Percentiles rank a stretch among this genome's conserved stretches.
Conservation (phyloP, 306 rosid genomes). For the Hippophae rhamnoides region DNA sequence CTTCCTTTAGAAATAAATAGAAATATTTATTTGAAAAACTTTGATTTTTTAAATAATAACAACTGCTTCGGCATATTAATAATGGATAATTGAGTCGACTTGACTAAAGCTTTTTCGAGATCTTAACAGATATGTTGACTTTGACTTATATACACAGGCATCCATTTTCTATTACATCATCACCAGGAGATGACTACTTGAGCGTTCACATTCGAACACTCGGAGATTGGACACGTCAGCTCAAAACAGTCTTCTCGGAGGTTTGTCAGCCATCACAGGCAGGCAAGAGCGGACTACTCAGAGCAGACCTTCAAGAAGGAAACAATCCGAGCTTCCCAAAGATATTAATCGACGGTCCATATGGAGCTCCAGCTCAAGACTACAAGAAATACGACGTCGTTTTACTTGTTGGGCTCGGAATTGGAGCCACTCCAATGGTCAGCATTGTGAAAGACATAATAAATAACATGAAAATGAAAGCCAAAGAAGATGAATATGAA, state of each 20-base stretch:
- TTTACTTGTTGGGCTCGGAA: slow-evolving; percentile 47
- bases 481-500: slow-evolving; percentile 17
- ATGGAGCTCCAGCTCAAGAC: slow-evolving; percentile 60
- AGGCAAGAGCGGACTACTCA: slow-evolving; percentile 50
- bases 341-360: slow-evolving; percentile 50
- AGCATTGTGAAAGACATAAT: slow-evolving; percentile 56
- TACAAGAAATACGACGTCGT: slow-evolving; percentile 55
- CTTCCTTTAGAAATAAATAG: too few species aligned
- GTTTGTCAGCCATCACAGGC: slow-evolving; percentile 39
- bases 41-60: too few species aligned
- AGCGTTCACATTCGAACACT: slow-evolving; percentile 52
- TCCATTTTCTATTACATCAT: slow-evolving; percentile 53
- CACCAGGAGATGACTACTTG: slow-evolving; percentile 45
- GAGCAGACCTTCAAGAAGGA: slow-evolving; percentile 39
- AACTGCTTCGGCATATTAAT: too few species aligned
- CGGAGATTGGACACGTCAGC: slow-evolving; percentile 57
- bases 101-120: not conserved
- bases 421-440: slow-evolving; percentile 59
- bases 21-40: too few species aligned
- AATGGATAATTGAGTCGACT: too few species aligned
- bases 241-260: slow-evolving; percentile 42
- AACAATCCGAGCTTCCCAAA: slow-evolving; percentile 36
- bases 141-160: slow-evolving; percentile 29
- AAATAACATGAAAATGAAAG: slow-evolving; percentile 20
- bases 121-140: not conserved